A percentile compares a stretch with the other conserved stretches of the same genome.
Evolutionary conservation across 164 flowering plant species (phyloP).

Genomic region (Vitis amurensis): DNA sequence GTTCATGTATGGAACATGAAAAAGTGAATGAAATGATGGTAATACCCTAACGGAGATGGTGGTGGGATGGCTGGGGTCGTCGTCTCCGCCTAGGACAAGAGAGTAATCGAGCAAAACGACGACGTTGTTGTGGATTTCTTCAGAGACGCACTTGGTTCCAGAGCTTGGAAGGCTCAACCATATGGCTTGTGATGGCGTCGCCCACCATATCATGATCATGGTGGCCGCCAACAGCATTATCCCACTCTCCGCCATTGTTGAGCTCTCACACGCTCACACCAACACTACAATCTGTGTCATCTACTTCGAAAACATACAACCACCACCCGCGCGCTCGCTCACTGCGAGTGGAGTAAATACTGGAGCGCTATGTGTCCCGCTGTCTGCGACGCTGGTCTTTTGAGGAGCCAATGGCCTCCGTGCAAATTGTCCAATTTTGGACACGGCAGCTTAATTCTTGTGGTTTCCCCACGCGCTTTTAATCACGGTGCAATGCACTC

Average conservation of each 20-base stretch:
- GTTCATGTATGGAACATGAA: not conserved
- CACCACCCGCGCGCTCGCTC: too few species aligned
- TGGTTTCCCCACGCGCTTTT: too few species aligned
- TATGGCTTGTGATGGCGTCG: constrained; percentile 20
- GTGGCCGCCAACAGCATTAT: constrained; percentile 3
- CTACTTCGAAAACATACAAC: too few species aligned
- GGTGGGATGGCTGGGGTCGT: constrained; percentile 13
- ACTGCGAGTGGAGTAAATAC: too few species aligned
- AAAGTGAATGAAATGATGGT: not conserved
- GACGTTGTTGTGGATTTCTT: constrained; percentile 56
- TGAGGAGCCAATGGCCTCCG: too few species aligned
- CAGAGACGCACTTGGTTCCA: constrained; percentile 56
- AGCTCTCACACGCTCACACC: too few species aligned
- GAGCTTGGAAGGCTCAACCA: constrained; percentile 45
- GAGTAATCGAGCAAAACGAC: constrained; percentile 52
- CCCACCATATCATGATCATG: not conserved
- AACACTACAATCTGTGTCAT: too few species aligned
- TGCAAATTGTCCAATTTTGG: too few species aligned
- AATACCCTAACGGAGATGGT: constrained; percentile 35
- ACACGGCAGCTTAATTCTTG: too few species aligned
- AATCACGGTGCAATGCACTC: too few species aligned
- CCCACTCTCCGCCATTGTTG: constrained; percentile 2
- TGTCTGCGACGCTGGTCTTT: too few species aligned
- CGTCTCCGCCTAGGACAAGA: constrained; percentile 22
- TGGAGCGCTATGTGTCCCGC: too few species aligned